Evolutionary conservation across 176 grass and related monocot genomes (phyloP).

Genomic region (Secale cereale): DNA sequence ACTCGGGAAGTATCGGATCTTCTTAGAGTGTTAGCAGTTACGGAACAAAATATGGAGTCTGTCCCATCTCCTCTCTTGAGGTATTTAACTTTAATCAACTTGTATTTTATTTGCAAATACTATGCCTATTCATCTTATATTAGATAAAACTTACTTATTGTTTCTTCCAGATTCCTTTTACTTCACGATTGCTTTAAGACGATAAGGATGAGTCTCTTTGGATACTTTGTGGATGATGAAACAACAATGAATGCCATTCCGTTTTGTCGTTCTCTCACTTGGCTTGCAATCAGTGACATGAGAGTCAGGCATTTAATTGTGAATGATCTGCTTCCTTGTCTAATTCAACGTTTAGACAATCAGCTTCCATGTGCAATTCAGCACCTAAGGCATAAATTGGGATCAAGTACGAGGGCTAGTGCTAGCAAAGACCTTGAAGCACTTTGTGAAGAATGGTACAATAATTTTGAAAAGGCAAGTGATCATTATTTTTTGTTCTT

Average conservation of each 20-base stretch:
- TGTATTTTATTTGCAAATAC: neutral
- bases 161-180: constrained; percentile 44
- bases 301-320: constrained; percentile 49
- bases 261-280: constrained; percentile 50
- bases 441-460: constrained; percentile 66
- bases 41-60: constrained; percentile 34
- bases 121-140: neutral
- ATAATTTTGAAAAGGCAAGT: neutral
- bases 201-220: constrained; percentile 43
- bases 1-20: constrained; percentile 60
- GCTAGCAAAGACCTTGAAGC: constrained; percentile 37
- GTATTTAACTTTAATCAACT: constrained; percentile 25
- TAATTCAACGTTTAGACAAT: constrained; percentile 11
- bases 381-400: constrained; percentile 36
- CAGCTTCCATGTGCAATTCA: constrained; percentile 35
- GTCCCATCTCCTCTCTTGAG: constrained; percentile 38
- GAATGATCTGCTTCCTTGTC: constrained; percentile 54
- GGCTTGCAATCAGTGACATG: constrained; percentile 38
- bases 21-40: constrained; percentile 21
- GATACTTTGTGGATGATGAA: constrained; percentile 56
- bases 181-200: constrained; percentile 33
- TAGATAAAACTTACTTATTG: neutral
- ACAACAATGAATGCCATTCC: constrained; percentile 40
- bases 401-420: constrained; percentile 17
- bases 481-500: neutral